Evolutionary conservation across 768 basidiomycete genomes (phyloP).

Genomic region (Gloeophyllum trabeum): DNA sequence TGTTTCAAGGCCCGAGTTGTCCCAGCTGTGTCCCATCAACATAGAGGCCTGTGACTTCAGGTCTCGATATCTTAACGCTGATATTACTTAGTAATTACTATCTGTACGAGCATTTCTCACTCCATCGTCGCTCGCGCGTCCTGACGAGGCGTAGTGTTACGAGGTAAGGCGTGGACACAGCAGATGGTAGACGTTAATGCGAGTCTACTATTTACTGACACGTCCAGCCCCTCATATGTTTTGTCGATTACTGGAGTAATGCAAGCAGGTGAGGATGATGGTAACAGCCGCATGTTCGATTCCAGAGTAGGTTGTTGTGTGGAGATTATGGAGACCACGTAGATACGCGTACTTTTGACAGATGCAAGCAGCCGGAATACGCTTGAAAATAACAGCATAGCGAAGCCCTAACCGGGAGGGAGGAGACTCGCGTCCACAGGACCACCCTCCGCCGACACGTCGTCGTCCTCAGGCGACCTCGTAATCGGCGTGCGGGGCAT

Average conservation of each 20-base stretch:
- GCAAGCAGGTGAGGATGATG: background rate
- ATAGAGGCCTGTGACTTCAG: too few relatives aligned
- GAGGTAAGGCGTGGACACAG: too few relatives aligned
- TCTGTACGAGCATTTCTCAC: too few relatives aligned
- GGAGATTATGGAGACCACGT: too few relatives aligned
- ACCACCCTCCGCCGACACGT: constrained; percentile 33
- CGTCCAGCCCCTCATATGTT: background rate
- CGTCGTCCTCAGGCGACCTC: constrained; percentile 44
- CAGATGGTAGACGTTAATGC: background rate
- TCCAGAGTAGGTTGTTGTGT: too few relatives aligned
- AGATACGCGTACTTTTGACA: background rate
- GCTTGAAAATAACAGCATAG: background rate
- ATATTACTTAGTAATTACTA: too few relatives aligned
- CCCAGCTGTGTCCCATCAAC: too few relatives aligned
- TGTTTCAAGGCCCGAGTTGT: too few relatives aligned
- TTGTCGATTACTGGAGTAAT: background rate
- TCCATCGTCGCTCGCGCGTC: too few relatives aligned
- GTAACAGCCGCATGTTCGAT: too few relatives aligned
- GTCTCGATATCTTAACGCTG: too few relatives aligned
- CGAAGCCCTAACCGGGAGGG: constrained; percentile 54
- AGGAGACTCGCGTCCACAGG: constrained; percentile 85
- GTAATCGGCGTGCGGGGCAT: constrained; percentile 94
- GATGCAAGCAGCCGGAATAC: background rate
- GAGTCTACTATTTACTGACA: background rate
- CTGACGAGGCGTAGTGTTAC: too few relatives aligned